Conservation (phyloP, 2,329 filamentous ascomycete genomes). For the Fusarium beomiforme region DNA sequence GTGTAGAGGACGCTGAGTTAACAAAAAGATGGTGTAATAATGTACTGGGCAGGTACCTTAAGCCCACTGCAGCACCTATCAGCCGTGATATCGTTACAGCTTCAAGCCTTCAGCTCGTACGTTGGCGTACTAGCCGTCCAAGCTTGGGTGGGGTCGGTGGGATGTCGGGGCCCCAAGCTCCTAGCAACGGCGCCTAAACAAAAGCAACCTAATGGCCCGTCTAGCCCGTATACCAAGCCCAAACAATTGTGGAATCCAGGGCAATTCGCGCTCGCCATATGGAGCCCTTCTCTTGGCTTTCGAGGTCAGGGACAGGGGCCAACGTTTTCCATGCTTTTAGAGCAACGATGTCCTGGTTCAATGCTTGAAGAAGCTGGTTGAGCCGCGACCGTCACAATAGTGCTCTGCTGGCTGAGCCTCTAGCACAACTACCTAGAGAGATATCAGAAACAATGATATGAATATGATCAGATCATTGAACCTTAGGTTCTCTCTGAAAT, state of each 20-base stretch:
- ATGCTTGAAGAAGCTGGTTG: conserved; percentile 2
- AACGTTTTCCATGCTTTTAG: not conserved
- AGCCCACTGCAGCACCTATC: conserved; percentile 10
- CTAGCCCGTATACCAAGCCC: conserved; percentile 17
- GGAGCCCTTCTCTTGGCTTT: conserved; percentile 23
- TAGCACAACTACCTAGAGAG: not conserved
- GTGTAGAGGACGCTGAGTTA: conserved; percentile 17
- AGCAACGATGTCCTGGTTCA: not conserved
- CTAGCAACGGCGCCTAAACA: conserved; percentile 44
- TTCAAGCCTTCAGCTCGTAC: conserved; percentile 26
- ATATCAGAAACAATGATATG: not conserved
- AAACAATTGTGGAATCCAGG: conserved; percentile 23
- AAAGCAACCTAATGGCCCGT: conserved; percentile 32
- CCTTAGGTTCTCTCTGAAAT: not conserved
- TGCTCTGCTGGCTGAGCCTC: conserved; percentile 1
- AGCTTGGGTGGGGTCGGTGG: conserved; percentile 36
- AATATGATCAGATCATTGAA: not conserved
- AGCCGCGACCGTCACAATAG: not conserved
- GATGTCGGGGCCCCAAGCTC: conserved; percentile 36
- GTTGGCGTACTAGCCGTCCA: conserved; percentile 34
- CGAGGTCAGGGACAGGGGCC: conserved; percentile 8
- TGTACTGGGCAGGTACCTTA: conserved; percentile 34
- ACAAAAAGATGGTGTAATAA: conserved; percentile 22
- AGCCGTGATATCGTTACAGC: conserved; percentile 24
- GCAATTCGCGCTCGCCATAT: conserved; percentile 26